Evolutionary conservation across 2,329 filamentous ascomycete genomes (phyloP), one percentile per base, ranked within the genome.

Genomic region (Penicillium verrucosum): DNA sequence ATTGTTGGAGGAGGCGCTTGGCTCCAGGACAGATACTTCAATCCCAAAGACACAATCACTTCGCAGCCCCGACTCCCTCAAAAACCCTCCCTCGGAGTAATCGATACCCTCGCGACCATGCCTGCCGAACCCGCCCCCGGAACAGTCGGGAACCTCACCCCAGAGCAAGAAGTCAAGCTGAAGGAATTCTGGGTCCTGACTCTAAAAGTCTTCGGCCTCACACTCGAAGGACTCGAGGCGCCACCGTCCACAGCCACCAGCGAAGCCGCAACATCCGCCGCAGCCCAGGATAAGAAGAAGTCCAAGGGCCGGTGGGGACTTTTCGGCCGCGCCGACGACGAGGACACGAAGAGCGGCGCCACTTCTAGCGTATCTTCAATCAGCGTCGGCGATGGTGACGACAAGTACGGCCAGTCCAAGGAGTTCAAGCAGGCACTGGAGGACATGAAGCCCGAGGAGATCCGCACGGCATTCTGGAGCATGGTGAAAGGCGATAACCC

Each of bases 401-500:
- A 99, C 78, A 99, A 97, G 78, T 93, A 95, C 72, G 92, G 92
- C 45, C 89, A 94, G 74, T 89, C 84, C 37, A 94, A 93, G 75
- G 86, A 92, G 48, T 97, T 92, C 75, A 85, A 90, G 65, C 86
- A 93, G 40, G 90, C 91, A 0, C 76, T 99, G 10, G 87, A 88
- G 47, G 90, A 83, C 58, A 83, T 89, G 68, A 82, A 86, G 0
- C 90, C 93, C 0, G 90, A 95, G 67, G 82, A 88, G 42, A 85
- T 99, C 62, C 85, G 92, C 51, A 80, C 82, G 16, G 87, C 92
- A 0, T 89, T 97, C 70, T 97, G 94, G 94, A 83, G 79, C 64
- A 96, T 97, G 91, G 85, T 93, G 57, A 99, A 97, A 79, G 88
- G 94, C 68, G 94, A 99, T 70, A 86, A 97, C 70, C 94, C 94